These are phyloP conservation scores for Eutypa lata DNA, from an alignment of 2,329 filamentous ascomycete species.

Conservation along the genomic window DNA sequence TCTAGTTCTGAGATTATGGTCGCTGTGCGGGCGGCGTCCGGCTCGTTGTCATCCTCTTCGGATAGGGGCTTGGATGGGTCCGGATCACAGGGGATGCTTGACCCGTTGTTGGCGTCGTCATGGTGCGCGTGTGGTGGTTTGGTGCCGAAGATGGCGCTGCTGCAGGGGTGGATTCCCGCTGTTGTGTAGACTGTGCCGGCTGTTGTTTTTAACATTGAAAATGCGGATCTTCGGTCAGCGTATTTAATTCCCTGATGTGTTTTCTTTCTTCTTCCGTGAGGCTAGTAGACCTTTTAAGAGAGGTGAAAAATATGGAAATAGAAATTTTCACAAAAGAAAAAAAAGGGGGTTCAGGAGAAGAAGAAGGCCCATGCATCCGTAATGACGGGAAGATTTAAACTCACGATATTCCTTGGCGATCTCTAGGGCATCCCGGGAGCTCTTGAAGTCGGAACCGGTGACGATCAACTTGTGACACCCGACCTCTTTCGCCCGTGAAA, in stretches of 20 bases:
- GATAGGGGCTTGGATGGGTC: slow-evolving; percentile 44
- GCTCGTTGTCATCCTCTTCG: slow-evolving; percentile 47
- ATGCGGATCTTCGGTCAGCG: no score
- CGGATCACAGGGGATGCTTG: slow-evolving; percentile 52
- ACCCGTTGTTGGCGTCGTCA: slow-evolving; percentile 39
- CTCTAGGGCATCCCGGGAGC: slow-evolving; percentile 70
- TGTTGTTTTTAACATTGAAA: slow-evolving; percentile 31
- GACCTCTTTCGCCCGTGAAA: slow-evolving; percentile 72
- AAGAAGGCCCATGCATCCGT: no score
- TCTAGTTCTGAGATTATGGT: slow-evolving; percentile 59
- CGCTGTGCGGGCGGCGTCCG: slow-evolving; percentile 42
- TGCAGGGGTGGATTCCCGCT: slow-evolving; percentile 91
- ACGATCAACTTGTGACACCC: slow-evolving; percentile 90
- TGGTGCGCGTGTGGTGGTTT: no score
- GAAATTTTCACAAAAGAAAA: no score
- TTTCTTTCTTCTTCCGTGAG: no score
- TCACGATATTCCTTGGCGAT: slow-evolving; percentile 72
- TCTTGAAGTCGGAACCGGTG: slow-evolving; percentile 82
- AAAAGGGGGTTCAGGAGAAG: no score
- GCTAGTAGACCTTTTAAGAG: no score
- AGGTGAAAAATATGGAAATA: no score
- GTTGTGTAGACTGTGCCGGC: slow-evolving; percentile 84
- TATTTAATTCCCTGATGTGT: no score
- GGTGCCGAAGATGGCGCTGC: slow-evolving; percentile 72
- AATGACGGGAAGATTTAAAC: slow-evolving; percentile 25